Evolutionary conservation across 1,284 basidiomycete species (phyloP).

Genomic region (Ganoderma lingzhi): DNA sequence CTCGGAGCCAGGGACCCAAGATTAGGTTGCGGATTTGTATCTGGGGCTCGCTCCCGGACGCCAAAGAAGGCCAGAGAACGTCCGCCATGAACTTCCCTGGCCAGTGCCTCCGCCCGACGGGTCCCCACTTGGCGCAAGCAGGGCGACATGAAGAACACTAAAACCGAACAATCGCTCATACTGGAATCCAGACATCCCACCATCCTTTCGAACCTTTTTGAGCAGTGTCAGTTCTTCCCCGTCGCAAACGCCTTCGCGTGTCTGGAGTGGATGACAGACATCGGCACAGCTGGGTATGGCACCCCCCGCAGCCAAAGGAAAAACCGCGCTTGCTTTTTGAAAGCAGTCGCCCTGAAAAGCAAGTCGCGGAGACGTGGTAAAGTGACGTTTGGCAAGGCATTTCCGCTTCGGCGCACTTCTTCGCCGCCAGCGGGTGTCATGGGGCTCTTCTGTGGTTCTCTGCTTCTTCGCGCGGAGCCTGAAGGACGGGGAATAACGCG

Average conservation of each 20-base stretch:
- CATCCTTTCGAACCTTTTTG: constrained; percentile 2
- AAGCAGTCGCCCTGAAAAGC: constrained; percentile 2
- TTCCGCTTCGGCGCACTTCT: constrained; percentile 19
- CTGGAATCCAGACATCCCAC: constrained; percentile 13
- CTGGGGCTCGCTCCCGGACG: constrained; percentile 17
- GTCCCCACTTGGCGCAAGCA: constrained; percentile 22
- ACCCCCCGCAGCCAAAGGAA: constrained; percentile 1
- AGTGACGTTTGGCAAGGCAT: constrained; percentile 11
- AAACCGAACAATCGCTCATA: constrained; percentile 18
- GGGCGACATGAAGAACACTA: constrained; percentile 20
- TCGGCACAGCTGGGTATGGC: not conserved
- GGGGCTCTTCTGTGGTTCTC: constrained; percentile 21
- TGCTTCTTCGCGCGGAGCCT: constrained; percentile 25
- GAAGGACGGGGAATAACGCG: constrained; percentile 23
- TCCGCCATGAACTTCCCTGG: constrained; percentile 18
- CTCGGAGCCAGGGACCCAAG: constrained; percentile 13
- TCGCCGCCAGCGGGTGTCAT: constrained; percentile 27
- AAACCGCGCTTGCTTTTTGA: not conserved
- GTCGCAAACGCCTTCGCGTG: not conserved
- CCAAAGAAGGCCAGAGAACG: constrained; percentile 14
- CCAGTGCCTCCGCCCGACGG: constrained; percentile 23
- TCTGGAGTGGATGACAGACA: not conserved
- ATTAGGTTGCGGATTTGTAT: constrained; percentile 18
- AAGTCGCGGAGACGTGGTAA: not conserved
- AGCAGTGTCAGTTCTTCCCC: constrained; percentile 7